A percentile compares a stretch with the other conserved stretches of the same genome.
Evolutionary conservation across 2,329 filamentous ascomycete species (phyloP).

Genomic region (Dactylonectria estremocensis): DNA sequence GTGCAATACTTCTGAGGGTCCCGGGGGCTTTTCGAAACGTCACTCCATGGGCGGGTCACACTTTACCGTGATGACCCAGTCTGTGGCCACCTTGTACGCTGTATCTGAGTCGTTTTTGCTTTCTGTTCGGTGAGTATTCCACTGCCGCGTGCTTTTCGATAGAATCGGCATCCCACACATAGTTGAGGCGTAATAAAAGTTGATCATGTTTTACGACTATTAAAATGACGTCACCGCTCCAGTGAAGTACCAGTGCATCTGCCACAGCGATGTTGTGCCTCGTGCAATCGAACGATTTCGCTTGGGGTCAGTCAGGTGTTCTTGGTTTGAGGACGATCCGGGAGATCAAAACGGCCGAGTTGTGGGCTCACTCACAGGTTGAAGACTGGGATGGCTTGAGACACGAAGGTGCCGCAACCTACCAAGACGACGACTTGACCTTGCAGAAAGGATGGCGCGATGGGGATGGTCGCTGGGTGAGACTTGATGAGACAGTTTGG

Average conservation of each 20-base stretch:
- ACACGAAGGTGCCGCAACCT: slow-evolving; percentile 18
- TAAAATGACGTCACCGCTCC: slow-evolving; percentile 20
- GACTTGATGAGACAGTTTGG: slow-evolving; percentile 27
- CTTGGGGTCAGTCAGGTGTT: slow-evolving; percentile 33
- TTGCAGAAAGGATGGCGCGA: slow-evolving; percentile 23
- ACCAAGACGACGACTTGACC: slow-evolving; percentile 26
- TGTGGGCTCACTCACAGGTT: slow-evolving; percentile 27
- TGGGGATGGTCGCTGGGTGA: slow-evolving; percentile 22
- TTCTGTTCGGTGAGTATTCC: slow-evolving; percentile 48
- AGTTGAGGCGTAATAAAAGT: slow-evolving; percentile 51
- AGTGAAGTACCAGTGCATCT: slow-evolving; percentile 15
- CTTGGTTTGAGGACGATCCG: slow-evolving; percentile 8
- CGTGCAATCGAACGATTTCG: slow-evolving; percentile 27
- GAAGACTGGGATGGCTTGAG: slow-evolving; percentile 5
- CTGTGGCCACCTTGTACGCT: slow-evolving; percentile 37
- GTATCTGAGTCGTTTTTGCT: slow-evolving; percentile 33
- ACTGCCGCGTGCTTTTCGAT: slow-evolving; percentile 44
- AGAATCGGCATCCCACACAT: slow-evolving; percentile 36
- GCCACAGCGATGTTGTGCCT: slow-evolving; percentile 21
- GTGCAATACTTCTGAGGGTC: slow-evolving; percentile 56
- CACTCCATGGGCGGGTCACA: slow-evolving; percentile 30
- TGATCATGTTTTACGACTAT: slow-evolving; percentile 36
- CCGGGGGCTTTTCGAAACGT: slow-evolving; percentile 54
- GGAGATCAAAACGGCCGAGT: slow-evolving; percentile 19
- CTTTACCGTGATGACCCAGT: slow-evolving; percentile 5